phyloP scores from a whole-genome alignment of 495 filamentous ascomycete species.

The Neurospora sp. region DNA sequence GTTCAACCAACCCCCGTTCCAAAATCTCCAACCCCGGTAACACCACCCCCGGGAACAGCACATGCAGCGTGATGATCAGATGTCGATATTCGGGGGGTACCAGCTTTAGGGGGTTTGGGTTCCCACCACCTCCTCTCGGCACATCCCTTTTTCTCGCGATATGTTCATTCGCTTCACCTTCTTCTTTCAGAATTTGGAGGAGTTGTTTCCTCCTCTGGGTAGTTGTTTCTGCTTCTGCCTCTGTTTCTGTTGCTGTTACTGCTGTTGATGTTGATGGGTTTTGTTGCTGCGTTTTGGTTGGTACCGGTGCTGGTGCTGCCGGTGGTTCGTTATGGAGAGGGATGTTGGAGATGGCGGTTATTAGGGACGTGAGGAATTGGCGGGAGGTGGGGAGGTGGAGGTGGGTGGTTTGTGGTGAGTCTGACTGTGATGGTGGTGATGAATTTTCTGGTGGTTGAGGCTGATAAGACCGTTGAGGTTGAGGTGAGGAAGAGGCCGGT shows the following conservation, averaged over 20 bases:
- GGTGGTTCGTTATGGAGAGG: conserved; percentile 3
- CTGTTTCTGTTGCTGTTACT: no score
- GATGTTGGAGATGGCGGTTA: conserved; percentile 30
- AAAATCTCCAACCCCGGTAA: conserved; percentile 75
- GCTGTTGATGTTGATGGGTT: no score
- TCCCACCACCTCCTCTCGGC: no score
- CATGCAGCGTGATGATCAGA: conserved; percentile 50
- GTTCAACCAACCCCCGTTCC: conserved; percentile 57
- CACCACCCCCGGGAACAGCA: conserved; percentile 48
- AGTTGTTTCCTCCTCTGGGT: not conserved
- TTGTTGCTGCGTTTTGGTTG: no score
- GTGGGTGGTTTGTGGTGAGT: not conserved
- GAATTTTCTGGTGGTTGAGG: not conserved
- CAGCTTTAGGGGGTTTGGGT: conserved; percentile 32
- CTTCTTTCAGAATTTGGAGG: not conserved
- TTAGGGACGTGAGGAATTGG: conserved; percentile 33
- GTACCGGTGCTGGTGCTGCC: no score
- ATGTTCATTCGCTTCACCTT: no score
- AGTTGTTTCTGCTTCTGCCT: no score
- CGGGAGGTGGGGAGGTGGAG: conserved; percentile 27
- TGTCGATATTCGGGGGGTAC: conserved; percentile 28
- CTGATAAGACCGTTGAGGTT: not conserved
- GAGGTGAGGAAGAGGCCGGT: not conserved
- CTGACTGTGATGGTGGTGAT: conserved; percentile 1
- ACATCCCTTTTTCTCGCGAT: no score